A percentile compares a stretch with the other conserved stretches of the same genome.
These are phyloP conservation scores for Monsonia emarginata DNA, from an alignment of 441 rosid genomes.

Conservation along the genomic window DNA sequence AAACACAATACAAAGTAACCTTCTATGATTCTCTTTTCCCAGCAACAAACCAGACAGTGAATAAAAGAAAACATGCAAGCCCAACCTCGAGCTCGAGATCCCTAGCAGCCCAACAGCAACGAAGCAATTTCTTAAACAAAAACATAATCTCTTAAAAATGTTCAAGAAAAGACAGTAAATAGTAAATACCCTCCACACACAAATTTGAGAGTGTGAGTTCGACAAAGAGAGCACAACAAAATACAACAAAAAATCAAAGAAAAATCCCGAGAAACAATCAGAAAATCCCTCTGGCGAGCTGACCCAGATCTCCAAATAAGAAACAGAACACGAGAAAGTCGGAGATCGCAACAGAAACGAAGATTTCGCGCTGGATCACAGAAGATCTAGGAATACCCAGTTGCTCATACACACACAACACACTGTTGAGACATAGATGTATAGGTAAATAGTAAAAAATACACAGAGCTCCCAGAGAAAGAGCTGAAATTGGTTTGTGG, in stretches of 20 bases:
- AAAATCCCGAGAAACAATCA: not conserved
- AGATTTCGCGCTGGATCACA: constrained; percentile 24
- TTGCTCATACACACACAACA: not conserved
- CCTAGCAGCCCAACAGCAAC: not conserved
- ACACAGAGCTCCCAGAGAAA: not conserved
- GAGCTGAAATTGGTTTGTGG: not conserved
- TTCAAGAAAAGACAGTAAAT: not conserved
- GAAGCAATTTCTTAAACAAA: not conserved
- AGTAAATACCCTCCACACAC: not conserved
- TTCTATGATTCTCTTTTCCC: constrained; percentile 2
- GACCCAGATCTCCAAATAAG: not conserved
- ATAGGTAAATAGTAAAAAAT: not conserved
- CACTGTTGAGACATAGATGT: not conserved
- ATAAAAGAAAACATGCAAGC: constrained; percentile 3
- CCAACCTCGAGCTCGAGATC: constrained; percentile 18
- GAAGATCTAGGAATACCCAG: constrained; percentile 25
- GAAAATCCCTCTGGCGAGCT: not conserved
- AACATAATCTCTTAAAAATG: not conserved
- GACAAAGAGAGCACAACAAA: not conserved
- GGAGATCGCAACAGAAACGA: constrained; percentile 3
- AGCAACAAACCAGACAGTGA: constrained; percentile 10
- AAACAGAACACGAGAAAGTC: not conserved
- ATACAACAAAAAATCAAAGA: not conserved
- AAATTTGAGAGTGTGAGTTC: not conserved
- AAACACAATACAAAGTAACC: too few relatives aligned